These are phyloP conservation scores for Rhinocladiella mackenziei DNA, from an alignment of 2,329 filamentous ascomycete genomes.

Conservation along the genomic window DNA sequence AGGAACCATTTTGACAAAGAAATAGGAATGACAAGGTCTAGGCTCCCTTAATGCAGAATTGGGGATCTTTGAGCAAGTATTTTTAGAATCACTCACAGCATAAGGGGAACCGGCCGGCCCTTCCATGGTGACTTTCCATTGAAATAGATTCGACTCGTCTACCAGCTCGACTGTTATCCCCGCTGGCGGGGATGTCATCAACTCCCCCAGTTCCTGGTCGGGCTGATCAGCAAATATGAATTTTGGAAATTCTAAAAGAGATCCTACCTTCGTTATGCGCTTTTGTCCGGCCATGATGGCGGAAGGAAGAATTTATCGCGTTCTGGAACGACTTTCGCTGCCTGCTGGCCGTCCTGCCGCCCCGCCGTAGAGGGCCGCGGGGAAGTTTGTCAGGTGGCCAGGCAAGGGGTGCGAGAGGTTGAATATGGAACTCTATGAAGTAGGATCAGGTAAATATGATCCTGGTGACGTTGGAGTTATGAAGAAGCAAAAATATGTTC, in stretches of 20 bases:
- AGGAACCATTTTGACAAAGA: constrained; percentile 4
- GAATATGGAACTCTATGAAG: not conserved
- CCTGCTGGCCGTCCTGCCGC: not conserved
- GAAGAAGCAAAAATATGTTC: too few relatives aligned
- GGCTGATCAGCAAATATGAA: too few relatives aligned
- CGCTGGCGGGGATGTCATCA: constrained; percentile 51
- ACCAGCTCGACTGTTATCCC: constrained; percentile 56
- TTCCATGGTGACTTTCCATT: constrained; percentile 65
- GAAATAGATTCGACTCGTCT: constrained; percentile 62
- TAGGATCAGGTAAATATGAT: not conserved
- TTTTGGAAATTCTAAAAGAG: not conserved
- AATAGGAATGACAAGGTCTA: not conserved
- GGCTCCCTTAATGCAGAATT: too few relatives aligned
- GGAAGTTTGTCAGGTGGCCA: too few relatives aligned
- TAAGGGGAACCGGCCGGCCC: constrained; percentile 64
- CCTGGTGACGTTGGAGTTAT: too few relatives aligned
- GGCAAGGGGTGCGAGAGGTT: too few relatives aligned
- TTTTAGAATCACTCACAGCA: constrained; percentile 51
- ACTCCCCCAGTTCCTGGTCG: constrained; percentile 57
- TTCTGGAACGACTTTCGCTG: not conserved
- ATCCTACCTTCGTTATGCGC: constrained; percentile 46
- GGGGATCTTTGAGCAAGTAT: too few relatives aligned
- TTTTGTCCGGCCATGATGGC: constrained; percentile 37
- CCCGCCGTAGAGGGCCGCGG: too few relatives aligned
- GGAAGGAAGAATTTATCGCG: too few relatives aligned